Base-by-base conservation (phyloP, 495 filamentous ascomycete species). In the Hypoxylon perforatum region DNA sequence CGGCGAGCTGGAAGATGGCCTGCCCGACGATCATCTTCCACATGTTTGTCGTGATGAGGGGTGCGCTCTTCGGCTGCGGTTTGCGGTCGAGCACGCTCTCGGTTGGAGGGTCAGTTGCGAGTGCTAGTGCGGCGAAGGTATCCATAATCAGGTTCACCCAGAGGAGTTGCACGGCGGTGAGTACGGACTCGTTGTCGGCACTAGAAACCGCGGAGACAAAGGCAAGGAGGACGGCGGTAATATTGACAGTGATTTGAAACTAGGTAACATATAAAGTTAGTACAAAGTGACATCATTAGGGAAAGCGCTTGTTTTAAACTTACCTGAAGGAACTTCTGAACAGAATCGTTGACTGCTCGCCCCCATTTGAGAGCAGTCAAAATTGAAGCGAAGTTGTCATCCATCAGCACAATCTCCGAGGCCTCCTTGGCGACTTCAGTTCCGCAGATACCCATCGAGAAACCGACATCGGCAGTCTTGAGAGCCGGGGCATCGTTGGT, bases 141-240 rank as follows among this genome's bases (percentile, higher is more conserved):
- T 97, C 93, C 92, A 96, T 95, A 73, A 96, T 95, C 42, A 96
- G 78, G 73, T 97, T 96, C 39, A 96, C 90, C 92, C 92, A 97
- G 22, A 97, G 84, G 45, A 96, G 84, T 73, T 97, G 92, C 2
- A 95, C 92, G 18, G 92, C 90, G 3, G 88, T 93, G 54, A 97
- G 85, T 4, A 95, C 90, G 2, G 91, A 91, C 44, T 87, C 78
- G 72, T 93, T 85, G 0, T 85, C 76, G 1, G 67, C 65, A 69
- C 84, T 89, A 5, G 88, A 81, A 30, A 95, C 90, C 9, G 91
- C 90, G 17, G 92, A 92, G 65, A 95, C 82, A 68, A 95, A 93
- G 5, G 92, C 92, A 10, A 95, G 83, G n/a, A 90, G 61, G 4
- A 97, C 92, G 14, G 92, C 92, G 22, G 92, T 95, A 61, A 96